Percentiles rank a stretch among this genome's conserved stretches.
Conservation (phyloP, 2,329 filamentous ascomycete genomes). For the Diaporthe citri region DNA sequence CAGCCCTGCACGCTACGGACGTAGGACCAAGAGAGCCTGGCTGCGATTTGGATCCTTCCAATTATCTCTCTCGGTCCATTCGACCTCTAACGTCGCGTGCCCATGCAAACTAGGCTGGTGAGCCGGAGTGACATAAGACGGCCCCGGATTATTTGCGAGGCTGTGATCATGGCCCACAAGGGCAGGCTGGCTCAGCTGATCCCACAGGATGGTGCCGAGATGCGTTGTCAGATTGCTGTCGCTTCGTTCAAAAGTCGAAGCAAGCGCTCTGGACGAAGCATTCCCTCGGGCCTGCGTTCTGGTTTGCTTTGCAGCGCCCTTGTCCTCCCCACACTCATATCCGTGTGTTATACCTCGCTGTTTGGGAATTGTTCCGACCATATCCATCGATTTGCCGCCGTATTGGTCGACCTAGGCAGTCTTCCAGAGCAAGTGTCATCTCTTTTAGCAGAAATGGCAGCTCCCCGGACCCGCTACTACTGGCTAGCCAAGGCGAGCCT, state of each 20-base stretch:
- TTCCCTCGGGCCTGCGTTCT: not conserved
- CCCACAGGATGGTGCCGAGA: slow-evolving; percentile 2
- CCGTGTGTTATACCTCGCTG: not conserved
- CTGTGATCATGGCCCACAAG: slow-evolving; percentile 19
- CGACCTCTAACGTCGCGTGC: not conserved
- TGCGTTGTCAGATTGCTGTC: not conserved
- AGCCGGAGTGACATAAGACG: slow-evolving; percentile 7
- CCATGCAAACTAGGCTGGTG: not conserved
- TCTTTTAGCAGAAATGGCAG: not conserved
- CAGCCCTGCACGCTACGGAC: not conserved
- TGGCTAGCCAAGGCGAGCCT: slow-evolving; percentile 17
- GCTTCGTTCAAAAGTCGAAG: slow-evolving; percentile 1
- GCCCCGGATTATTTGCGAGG: not conserved
- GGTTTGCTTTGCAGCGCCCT: not conserved
- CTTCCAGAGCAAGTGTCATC: not conserved
- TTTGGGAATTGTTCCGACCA: not conserved
- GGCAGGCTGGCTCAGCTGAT: slow-evolving; percentile 6
- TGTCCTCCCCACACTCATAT: not conserved
- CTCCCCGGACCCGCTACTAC: not conserved
- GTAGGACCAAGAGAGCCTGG: not conserved
- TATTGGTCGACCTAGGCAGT: not conserved
- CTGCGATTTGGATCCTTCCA: not conserved
- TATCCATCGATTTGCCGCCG: not conserved
- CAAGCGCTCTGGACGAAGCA: slow-evolving; percentile 12
- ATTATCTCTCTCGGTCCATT: not conserved